Conservation (phyloP, 257 asterid species). For the Solanum etuberosum region DNA sequence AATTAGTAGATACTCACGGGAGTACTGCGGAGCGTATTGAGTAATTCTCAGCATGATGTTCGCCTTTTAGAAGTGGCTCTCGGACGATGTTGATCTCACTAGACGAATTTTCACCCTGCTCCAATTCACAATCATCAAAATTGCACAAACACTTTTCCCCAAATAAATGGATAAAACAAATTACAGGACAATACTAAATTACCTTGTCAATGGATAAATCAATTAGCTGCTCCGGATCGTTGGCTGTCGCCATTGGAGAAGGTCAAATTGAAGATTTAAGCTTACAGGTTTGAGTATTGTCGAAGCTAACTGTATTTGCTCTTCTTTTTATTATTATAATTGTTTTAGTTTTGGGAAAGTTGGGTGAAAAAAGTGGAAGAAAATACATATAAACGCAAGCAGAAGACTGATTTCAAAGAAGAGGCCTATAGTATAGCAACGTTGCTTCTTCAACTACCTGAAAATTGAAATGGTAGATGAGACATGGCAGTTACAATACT, state of each 20-base stretch:
- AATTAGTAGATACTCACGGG: slow-evolving; percentile 45
- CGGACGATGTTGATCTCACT: slow-evolving; percentile 26
- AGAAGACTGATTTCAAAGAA: background rate
- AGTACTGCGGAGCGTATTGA: slow-evolving; percentile 52
- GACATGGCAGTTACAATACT: background rate
- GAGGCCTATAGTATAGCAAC: background rate
- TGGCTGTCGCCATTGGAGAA: background rate
- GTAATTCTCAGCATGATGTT: slow-evolving; percentile 34
- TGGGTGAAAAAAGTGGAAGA: background rate
- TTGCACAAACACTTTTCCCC: background rate
- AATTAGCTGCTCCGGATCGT: slow-evolving; percentile 16
- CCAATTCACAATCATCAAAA: background rate
- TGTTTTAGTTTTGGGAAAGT: background rate
- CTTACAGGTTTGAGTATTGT: background rate
- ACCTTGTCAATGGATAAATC: slow-evolving; percentile 24
- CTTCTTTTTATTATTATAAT: background rate
- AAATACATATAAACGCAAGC: background rate
- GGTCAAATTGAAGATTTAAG: background rate
- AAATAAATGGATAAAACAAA: background rate
- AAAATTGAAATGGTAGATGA: background rate
- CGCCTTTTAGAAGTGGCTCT: slow-evolving; percentile 42
- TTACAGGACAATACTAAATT: background rate
- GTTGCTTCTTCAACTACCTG: background rate
- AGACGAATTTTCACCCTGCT: slow-evolving; percentile 25
- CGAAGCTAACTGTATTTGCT: background rate